phyloP scores from a whole-genome alignment of 805 yeast species.

The Ogataea corticis region DNA sequence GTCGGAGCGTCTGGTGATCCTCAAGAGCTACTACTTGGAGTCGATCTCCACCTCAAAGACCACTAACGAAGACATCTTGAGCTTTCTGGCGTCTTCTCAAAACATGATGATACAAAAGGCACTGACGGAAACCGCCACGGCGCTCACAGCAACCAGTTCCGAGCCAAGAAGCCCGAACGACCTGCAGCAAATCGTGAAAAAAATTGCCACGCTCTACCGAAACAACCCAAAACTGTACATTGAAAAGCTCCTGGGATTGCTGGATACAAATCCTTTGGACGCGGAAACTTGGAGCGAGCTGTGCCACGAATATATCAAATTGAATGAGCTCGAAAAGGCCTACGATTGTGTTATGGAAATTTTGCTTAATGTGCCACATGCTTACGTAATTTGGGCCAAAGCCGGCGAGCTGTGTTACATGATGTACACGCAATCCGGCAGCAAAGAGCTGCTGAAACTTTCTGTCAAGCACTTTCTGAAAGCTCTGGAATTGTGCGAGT shows the following conservation, averaged over 20 bases:
- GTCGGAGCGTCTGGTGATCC: conserved; percentile 55
- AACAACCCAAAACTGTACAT: conserved; percentile 47
- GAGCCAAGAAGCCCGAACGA: conserved; percentile 26
- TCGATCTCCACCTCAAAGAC: conserved; percentile 39
- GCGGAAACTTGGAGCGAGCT: conserved; percentile 77
- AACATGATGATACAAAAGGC: conserved; percentile 18
- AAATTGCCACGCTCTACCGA: conserved; percentile 21
- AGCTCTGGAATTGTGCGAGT: conserved; percentile 74
- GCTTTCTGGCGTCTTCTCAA: conserved; percentile 33
- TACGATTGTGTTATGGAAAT: conserved; percentile 71
- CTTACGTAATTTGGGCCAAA: conserved; percentile 63
- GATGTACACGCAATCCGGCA: conserved; percentile 8
- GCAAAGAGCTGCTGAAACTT: conserved; percentile 16
- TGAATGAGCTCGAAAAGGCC: conserved; percentile 68
- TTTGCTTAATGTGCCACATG: conserved; percentile 64
- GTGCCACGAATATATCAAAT: conserved; percentile 57
- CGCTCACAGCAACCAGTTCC: conserved; percentile 30
- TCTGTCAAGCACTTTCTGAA: conserved; percentile 56
- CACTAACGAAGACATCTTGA: conserved; percentile 36
- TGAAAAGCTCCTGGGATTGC: conserved; percentile 49
- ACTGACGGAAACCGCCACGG: conserved; percentile 16
- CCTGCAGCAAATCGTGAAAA: conserved; percentile 26
- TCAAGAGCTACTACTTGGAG: conserved; percentile 58
- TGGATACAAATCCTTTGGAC: conserved; percentile 74
- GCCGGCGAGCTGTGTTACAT: conserved; percentile 54